Conservation (phyloP, 208 protist genomes). For the Phytomonas francai region DNA sequence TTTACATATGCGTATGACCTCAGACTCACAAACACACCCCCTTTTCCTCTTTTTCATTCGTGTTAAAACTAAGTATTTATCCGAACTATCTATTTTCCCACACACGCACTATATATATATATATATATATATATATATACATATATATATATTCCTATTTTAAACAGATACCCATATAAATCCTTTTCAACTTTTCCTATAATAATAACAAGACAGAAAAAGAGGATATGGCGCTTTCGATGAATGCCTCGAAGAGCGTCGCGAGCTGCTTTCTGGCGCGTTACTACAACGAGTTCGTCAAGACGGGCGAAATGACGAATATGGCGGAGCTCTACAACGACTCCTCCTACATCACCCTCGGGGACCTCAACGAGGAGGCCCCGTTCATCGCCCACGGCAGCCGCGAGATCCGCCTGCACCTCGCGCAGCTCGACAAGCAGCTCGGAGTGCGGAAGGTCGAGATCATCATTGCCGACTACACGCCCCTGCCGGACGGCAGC, state of each 20-base stretch:
- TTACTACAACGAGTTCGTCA: conserved; percentile 82
- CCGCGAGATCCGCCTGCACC: conserved; percentile 35
- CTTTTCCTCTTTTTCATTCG: too few relatives aligned
- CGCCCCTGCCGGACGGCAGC: conserved; percentile 48
- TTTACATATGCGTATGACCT: too few relatives aligned
- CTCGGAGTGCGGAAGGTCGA: conserved; percentile 72
- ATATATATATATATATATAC: too few relatives aligned
- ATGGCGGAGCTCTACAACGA: conserved; percentile 70
- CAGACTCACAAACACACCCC: too few relatives aligned
- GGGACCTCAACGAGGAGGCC: conserved; percentile 43
- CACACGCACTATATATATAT: too few relatives aligned
- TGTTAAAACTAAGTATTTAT: too few relatives aligned
- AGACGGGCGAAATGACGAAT: conserved; percentile 24
- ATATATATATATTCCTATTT: too few relatives aligned
- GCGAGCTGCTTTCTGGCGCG: conserved; percentile 60
- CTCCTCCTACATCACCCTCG: conserved; percentile 42
- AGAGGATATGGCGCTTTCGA: too few relatives aligned
- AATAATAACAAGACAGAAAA: conserved; percentile 14
- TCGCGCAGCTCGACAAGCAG: conserved; percentile 36
- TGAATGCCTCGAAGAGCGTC: too few relatives aligned
- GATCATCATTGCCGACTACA: conserved; percentile 65
- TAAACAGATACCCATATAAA: too few relatives aligned
- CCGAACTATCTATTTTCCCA: too few relatives aligned
- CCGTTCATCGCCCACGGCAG: conserved; percentile 40
- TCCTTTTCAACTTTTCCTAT: conserved; percentile 4